phyloP scores from a whole-genome alignment of 306 rosid genomes.

The Oxytropis ochrocephala region DNA sequence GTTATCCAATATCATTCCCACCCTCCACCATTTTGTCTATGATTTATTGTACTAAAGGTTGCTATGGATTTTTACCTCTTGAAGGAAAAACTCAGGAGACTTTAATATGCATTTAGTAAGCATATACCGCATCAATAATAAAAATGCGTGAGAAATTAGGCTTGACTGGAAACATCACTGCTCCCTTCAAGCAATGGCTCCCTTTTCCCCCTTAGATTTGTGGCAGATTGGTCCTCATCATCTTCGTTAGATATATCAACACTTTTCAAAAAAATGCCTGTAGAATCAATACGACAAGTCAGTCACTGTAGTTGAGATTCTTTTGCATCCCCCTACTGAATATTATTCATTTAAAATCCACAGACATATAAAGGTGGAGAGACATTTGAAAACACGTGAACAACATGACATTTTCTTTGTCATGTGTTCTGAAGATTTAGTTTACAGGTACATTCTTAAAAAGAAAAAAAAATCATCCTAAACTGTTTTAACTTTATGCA shows the following conservation, averaged over 20 bases:
- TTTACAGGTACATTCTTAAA: not conserved
- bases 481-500: not conserved
- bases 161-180: conserved; percentile 22
- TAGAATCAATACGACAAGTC: conserved; percentile 2
- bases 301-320: not conserved
- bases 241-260: conserved; percentile 36
- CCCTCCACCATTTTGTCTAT: conserved; percentile 5
- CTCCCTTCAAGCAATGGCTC: conserved; percentile 61
- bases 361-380: not conserved
- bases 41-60: not conserved
- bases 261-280: conserved; percentile 60
- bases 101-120: not conserved
- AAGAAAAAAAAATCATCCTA: not conserved
- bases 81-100: conserved; percentile 4
- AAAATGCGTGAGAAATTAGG: conserved; percentile 22
- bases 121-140: not conserved
- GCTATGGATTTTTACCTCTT: conserved; percentile 10
- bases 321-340: not conserved
- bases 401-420: not conserved
- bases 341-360: not conserved
- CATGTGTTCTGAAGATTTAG: not conserved
- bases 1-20: not conserved
- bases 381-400: not conserved
- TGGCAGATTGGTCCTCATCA: conserved; percentile 30
- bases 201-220: conserved; percentile 24